phyloP scores from a whole-genome alignment of 306 rosid species.

The Rosa multiflora region DNA sequence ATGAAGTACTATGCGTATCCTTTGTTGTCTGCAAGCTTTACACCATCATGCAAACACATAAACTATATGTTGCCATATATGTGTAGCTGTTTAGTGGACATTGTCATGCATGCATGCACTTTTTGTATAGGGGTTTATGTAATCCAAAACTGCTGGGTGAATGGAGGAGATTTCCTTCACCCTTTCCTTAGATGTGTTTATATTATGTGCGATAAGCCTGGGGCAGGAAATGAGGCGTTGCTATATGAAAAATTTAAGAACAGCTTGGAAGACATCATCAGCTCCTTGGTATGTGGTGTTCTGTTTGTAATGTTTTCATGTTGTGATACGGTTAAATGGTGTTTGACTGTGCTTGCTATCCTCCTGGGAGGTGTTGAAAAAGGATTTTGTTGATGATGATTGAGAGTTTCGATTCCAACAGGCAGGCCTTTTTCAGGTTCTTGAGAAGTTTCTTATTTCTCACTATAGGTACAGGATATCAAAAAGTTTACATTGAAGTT shows the following conservation, averaged over 20 bases:
- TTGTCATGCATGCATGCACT: neutral
- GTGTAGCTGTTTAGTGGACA: neutral
- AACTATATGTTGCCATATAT: neutral
- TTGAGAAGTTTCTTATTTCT: neutral
- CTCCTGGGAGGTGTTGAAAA: neutral
- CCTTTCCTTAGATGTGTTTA: neutral
- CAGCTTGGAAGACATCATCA: conserved; percentile 1
- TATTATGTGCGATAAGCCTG: neutral
- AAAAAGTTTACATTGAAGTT: neutral
- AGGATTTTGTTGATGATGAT: neutral
- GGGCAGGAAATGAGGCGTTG: neutral
- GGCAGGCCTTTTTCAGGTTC: neutral
- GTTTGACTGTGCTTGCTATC: neutral
- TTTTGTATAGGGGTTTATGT: neutral
- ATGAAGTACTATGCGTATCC: conserved; percentile 2
- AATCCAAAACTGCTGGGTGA: neutral
- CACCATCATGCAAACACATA: neutral
- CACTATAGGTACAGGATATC: neutral
- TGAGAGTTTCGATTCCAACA: neutral
- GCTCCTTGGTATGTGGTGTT: conserved; percentile 3
- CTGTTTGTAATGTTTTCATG: neutral
- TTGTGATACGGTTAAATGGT: neutral
- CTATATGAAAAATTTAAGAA: neutral
- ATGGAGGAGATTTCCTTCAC: neutral
- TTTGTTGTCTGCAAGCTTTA: neutral